These are phyloP conservation scores for Neurospora terricola DNA, from an alignment of 495 filamentous ascomycete genomes.

Conservation along the genomic window DNA sequence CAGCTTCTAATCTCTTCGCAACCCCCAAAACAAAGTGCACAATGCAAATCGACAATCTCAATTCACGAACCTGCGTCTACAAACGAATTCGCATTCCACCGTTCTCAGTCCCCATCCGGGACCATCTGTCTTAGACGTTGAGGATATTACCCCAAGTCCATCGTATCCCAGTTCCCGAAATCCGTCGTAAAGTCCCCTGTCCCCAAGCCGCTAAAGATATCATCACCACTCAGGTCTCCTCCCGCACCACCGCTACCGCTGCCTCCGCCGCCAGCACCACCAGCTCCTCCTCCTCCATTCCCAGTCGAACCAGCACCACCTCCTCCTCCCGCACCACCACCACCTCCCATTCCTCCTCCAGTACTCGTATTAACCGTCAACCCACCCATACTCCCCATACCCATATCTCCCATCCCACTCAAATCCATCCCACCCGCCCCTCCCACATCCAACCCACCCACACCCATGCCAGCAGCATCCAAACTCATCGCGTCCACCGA, in stretches of 20 bases:
- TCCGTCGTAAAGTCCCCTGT: slow-evolving; percentile 14
- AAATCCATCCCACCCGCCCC: slow-evolving; percentile 9
- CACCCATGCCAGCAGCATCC: slow-evolving; percentile 15
- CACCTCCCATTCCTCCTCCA: background rate
- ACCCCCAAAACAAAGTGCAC: background rate
- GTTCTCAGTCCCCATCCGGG: background rate
- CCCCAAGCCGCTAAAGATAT: slow-evolving; percentile 27
- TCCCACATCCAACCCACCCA: slow-evolving; percentile 12
- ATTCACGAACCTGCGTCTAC: background rate
- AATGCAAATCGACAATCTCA: background rate
- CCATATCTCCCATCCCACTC: slow-evolving; percentile 2
- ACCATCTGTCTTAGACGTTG: background rate
- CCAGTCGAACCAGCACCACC: slow-evolving; percentile 1
- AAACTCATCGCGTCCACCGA: slow-evolving; percentile 21
- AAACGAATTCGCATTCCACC: background rate
- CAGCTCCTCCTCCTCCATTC: background rate
- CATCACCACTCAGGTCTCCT: slow-evolving; percentile 25
- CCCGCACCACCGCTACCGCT: slow-evolving; percentile 1
- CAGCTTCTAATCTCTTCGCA: background rate
- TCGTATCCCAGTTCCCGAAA: slow-evolving; percentile 15
- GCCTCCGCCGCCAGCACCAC: slow-evolving; percentile 20
- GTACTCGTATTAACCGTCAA: background rate
- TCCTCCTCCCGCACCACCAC: background rate
- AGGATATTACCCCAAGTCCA: slow-evolving; percentile 7
- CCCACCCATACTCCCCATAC: slow-evolving; percentile 3